Conservation (phyloP, 1,139 yeast species). For the Kluyveromyces marxianus region DNA sequence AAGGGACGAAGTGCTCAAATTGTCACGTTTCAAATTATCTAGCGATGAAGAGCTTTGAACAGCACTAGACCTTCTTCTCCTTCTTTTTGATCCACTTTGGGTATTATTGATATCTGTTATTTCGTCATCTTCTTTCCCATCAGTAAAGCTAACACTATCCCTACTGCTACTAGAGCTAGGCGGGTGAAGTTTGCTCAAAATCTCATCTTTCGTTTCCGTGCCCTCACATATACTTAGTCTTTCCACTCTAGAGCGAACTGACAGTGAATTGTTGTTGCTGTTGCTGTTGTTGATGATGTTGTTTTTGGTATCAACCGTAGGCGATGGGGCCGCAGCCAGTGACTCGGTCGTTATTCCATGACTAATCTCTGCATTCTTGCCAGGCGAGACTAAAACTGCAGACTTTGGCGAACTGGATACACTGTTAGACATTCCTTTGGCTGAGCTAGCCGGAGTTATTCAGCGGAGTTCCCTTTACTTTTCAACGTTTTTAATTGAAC, state of each 20-base stretch:
- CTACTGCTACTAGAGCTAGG: not conserved
- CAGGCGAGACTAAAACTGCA: not conserved
- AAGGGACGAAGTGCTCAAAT: constrained; percentile 7
- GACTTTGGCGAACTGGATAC: not conserved
- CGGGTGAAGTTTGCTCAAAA: constrained; percentile 3
- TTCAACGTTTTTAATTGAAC: too few relatives aligned
- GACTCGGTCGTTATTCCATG: too few relatives aligned
- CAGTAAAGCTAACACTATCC: not conserved
- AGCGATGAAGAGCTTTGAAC: constrained; percentile 8
- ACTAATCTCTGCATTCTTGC: not conserved
- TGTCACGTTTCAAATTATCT: constrained; percentile 8
- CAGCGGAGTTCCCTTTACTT: too few relatives aligned
- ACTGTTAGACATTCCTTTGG: not conserved
- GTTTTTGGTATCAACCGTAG: not conserved
- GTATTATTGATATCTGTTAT: constrained; percentile 2
- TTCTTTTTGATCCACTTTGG: constrained; percentile 12
- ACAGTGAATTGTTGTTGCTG: not conserved
- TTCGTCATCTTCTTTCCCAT: constrained; percentile 2
- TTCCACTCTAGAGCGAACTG: constrained; percentile 17
- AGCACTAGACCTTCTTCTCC: constrained; percentile 33
- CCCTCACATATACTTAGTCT: constrained; percentile 24
- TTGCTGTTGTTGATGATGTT: not conserved
- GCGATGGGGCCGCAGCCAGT: too few relatives aligned
- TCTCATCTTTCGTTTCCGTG: constrained; percentile 7
- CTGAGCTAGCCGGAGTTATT: not conserved